A percentile compares a stretch with the other conserved stretches of the same genome.
Evolutionary conservation across 2,329 filamentous ascomycete species (phyloP).

Genomic region (Atkinsonella hypoxylon): DNA sequence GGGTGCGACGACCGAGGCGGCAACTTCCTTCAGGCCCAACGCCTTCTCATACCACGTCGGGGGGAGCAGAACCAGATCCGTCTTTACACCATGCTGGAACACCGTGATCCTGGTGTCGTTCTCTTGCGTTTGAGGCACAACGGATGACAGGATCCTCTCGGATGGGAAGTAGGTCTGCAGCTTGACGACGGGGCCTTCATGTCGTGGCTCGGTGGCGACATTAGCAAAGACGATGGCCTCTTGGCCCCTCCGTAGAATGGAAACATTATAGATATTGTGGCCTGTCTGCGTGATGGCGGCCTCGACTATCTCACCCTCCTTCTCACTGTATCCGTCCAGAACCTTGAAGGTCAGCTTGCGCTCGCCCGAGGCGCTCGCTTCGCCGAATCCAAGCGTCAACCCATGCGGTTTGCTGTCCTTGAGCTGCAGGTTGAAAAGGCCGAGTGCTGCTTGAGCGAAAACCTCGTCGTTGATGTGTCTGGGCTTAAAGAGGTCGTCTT

Average conservation of each 20-base stretch:
- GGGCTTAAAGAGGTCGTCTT: constrained; percentile 62
- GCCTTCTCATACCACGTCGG: constrained; percentile 83
- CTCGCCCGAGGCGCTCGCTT: constrained; percentile 26
- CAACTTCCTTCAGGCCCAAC: constrained; percentile 66
- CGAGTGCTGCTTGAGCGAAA: constrained; percentile 77
- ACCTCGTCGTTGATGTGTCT: constrained; percentile 55
- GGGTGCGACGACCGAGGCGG: constrained; percentile 76
- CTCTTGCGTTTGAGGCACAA: constrained; percentile 47
- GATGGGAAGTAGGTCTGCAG: constrained; percentile 58
- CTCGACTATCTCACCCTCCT: constrained; percentile 50
- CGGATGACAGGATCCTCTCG: constrained; percentile 66
- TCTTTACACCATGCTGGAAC: constrained; percentile 59
- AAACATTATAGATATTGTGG: constrained; percentile 33
- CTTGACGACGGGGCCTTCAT: constrained; percentile 17
- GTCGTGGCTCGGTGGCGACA: constrained; percentile 29
- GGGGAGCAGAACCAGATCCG: constrained; percentile 41
- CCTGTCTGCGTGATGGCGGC: constrained; percentile 37
- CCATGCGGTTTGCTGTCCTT: constrained; percentile 32
- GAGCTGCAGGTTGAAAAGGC: constrained; percentile 45
- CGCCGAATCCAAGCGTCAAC: constrained; percentile 42
- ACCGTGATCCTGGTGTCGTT: constrained; percentile 56
- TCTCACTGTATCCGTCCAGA: constrained; percentile 49
- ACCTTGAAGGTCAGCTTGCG: constrained; percentile 41
- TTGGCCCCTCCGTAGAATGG: constrained; percentile 29
- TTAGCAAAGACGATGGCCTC: constrained; percentile 29